Conservation (phyloP, 2,329 filamentous ascomycete species). For the Sporothrix pseudoabietina region DNA sequence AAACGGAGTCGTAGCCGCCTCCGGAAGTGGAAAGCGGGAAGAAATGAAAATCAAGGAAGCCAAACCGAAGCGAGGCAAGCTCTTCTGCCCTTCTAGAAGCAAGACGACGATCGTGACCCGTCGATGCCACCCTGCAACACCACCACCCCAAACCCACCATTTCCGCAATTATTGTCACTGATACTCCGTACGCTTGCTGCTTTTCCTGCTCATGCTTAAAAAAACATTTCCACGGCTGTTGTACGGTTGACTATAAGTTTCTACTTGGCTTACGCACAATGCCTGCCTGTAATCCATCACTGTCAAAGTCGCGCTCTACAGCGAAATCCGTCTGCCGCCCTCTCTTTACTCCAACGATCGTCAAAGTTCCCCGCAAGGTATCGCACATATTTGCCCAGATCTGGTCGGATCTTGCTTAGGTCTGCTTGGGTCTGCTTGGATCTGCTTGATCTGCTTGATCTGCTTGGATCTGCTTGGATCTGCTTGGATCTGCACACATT, state of each 20-base stretch:
- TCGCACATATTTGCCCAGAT: neutral
- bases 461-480: neutral
- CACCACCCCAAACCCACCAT: neutral
- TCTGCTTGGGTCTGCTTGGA: neutral
- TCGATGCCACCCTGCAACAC: neutral
- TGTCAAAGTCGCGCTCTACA: neutral
- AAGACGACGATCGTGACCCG: neutral
- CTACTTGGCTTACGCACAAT: neutral
- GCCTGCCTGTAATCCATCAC: neutral
- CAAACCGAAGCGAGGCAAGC: neutral
- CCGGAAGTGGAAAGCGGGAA: neutral
- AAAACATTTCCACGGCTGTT: neutral
- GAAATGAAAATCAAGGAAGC: neutral
- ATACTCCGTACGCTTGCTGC: neutral
- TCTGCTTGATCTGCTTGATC: neutral
- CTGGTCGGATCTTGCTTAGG: neutral
- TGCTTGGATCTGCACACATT: neutral
- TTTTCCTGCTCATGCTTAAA: neutral
- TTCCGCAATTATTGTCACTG: neutral
- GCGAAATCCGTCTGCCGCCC: neutral
- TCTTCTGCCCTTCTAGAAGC: conserved; percentile 1
- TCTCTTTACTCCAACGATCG: neutral
- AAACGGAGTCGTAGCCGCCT: conserved; percentile 14
- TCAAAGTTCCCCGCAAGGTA: neutral
- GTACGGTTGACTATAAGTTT: neutral